These are phyloP conservation scores for Helotiales sp. DNA, from an alignment of 2,329 filamentous ascomycete species.

Conservation along the genomic window DNA sequence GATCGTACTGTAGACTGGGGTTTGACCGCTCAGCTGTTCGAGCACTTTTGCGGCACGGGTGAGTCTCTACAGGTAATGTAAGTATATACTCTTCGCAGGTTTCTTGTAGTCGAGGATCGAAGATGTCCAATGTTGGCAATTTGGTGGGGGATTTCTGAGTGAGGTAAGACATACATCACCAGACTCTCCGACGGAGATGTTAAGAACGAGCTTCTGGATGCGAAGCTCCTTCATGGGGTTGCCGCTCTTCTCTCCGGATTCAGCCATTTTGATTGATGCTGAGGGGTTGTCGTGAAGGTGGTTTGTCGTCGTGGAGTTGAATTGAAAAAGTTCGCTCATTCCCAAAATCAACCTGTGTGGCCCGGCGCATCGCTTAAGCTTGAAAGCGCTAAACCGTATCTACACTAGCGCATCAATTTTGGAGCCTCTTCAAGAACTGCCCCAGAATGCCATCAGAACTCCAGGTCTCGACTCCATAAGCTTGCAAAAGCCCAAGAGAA, in stretches of 20 bases:
- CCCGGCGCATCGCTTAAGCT: constrained; percentile 13
- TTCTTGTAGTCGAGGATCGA: neutral
- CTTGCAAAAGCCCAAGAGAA: constrained; percentile 39
- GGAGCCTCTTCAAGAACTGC: constrained; percentile 15
- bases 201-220: constrained; percentile 99
- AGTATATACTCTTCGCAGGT: neutral
- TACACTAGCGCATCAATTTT: constrained; percentile 20
- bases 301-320: constrained; percentile 25
- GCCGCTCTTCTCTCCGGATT: constrained; percentile 76
- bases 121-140: neutral
- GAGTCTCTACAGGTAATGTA: constrained; percentile 63
- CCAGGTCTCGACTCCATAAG: constrained; percentile 32
- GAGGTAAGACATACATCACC: constrained; percentile 66
- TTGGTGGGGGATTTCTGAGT: neutral
- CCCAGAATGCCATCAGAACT: constrained; percentile 17
- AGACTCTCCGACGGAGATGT: constrained; percentile 99
- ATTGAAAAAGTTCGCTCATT: constrained; percentile 29
- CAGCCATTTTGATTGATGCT: constrained; percentile 56
- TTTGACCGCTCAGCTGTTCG: constrained; percentile 99
- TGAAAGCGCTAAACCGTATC: constrained; percentile 18
- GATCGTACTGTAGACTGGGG: constrained; percentile 94
- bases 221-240: constrained; percentile 99
- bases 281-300: constrained; percentile 29
- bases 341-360: constrained; percentile 20
- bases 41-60: constrained; percentile 99